Conservation (phyloP, 352 stramenopile species). For the Plasmopara viticola region DNA sequence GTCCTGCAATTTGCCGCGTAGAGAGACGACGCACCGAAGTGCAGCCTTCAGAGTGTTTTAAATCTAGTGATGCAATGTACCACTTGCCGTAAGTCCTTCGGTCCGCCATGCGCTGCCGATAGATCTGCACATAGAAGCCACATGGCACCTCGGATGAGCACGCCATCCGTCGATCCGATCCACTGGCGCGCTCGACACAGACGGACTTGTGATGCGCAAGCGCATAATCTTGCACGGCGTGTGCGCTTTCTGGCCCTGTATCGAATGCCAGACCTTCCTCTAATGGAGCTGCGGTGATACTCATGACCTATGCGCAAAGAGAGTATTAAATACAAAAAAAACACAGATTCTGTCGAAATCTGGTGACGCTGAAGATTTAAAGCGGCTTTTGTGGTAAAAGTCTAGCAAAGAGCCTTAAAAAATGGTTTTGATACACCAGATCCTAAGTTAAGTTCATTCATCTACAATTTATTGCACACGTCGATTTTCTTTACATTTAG, state of each 20-base stretch:
- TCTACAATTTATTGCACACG: too few species aligned
- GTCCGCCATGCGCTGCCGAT: conserved; percentile 21
- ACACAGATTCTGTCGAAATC: too few species aligned
- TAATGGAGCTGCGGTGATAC: conserved; percentile 11
- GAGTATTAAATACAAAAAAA: too few species aligned
- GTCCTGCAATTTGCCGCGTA: conserved; percentile 21
- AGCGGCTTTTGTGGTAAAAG: too few species aligned
- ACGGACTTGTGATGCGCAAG: conserved; percentile 22
- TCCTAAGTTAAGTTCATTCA: too few species aligned
- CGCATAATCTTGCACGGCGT: conserved; percentile 31
- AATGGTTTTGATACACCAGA: too few species aligned
- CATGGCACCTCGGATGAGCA: conserved; percentile 19
- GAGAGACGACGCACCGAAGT: conserved; percentile 12
- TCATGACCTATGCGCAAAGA: conserved; percentile 4
- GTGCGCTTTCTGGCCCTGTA: conserved; percentile 15
- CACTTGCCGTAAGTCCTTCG: conserved; percentile 27
- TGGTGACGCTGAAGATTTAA: too few species aligned
- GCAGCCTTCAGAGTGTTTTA: conserved; percentile 22
- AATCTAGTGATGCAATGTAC: conserved; percentile 26
- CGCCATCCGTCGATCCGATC: conserved; percentile 21
- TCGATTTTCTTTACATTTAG: too few species aligned
- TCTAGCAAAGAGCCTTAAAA: too few species aligned
- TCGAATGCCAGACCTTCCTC: conserved; percentile 21
- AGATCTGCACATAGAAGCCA: conserved; percentile 29
- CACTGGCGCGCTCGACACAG: conserved; percentile 19